These are phyloP conservation scores for Dalbergia oliveri DNA, from an alignment of 306 rosid genomes.

Conservation along the genomic window DNA sequence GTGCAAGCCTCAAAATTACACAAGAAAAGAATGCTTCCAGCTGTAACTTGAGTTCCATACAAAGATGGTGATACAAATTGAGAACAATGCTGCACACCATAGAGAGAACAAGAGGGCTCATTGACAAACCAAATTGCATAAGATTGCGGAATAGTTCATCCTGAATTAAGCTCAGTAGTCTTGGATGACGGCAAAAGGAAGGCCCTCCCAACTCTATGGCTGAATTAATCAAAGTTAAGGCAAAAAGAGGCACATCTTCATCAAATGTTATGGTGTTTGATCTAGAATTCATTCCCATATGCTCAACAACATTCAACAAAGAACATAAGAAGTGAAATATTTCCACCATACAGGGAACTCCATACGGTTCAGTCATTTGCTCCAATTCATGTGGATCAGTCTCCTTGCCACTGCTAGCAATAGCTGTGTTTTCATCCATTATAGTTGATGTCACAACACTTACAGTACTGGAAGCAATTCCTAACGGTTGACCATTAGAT, in stretches of 20 bases:
- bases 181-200: conserved; percentile 68
- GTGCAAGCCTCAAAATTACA: conserved; percentile 81
- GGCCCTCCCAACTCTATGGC: conserved; percentile 91
- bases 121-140: conserved; percentile 82
- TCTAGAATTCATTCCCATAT: conserved; percentile 69
- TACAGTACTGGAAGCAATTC: conserved; percentile 53
- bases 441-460: conserved; percentile 44
- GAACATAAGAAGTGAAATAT: conserved; percentile 87
- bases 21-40: conserved; percentile 83
- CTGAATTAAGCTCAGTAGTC: conserved; percentile 70
- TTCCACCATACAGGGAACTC: conserved; percentile 94
- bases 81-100: conserved; percentile 83
- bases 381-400: conserved; percentile 64
- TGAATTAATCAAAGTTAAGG: conserved; percentile 81
- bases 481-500: conserved; percentile 55
- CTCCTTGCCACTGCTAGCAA: conserved; percentile 57
- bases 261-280: conserved; percentile 83
- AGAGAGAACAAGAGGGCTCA: conserved; percentile 77
- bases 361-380: conserved; percentile 72
- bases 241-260: conserved; percentile 95
- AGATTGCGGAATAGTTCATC: conserved; percentile 76
- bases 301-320: conserved; percentile 78
- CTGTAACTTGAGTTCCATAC: conserved; percentile 76
- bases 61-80: conserved; percentile 74
- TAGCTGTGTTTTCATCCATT: conserved; percentile 59